Evolutionary conservation across 169 alveolate genomes (phyloP), one percentile per base, ranked within the genome.

Genomic region (Plasmodium ovale): DNA sequence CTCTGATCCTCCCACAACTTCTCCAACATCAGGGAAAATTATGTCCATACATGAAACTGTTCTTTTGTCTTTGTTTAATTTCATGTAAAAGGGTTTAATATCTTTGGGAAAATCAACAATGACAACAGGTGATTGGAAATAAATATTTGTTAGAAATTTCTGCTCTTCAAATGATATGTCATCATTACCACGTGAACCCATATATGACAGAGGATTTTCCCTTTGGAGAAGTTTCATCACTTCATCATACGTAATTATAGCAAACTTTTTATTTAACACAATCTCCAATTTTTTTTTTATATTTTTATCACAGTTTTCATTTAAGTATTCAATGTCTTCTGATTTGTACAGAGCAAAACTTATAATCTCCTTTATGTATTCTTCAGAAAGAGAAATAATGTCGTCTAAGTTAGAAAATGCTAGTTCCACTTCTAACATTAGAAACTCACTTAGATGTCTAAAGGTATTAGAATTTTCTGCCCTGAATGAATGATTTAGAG

Each of bases 391-490:
- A 0, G 29, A 35, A 23, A 93, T 88, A 39, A 94, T 89, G 19
- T 93, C 93, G 3, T 47, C 29, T 10, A 69, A 23, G n/a, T 71
- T 44, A 96, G 98, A 95, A 94, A 97, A 89, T 95, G 99, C 93
- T 54, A 94, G 85, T 94, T 99, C 99, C 2, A 99, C 99, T 91
- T 99, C 99, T 68, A 99, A 95, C 99, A 99, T 99, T 99, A 99
- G 98, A 93, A 99, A 99, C 93, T 99, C 99, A 29, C 99, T 98
- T 59, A 98, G 93, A 94, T 98, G 99, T 72, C 99, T 95, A 16
- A 97, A 87, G 0, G 99, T 98, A 92, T 98, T 98, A 2, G 99
- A 98, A 85, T 97, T 96, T 92, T 99, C 99, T 2, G 99, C 99
- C 92, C 99, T 92, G 94, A 99, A 99, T 5, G 99, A 97, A 7